phyloP scores from a whole-genome alignment of 2,329 filamentous ascomycete species.

The Fusarium luffae region DNA sequence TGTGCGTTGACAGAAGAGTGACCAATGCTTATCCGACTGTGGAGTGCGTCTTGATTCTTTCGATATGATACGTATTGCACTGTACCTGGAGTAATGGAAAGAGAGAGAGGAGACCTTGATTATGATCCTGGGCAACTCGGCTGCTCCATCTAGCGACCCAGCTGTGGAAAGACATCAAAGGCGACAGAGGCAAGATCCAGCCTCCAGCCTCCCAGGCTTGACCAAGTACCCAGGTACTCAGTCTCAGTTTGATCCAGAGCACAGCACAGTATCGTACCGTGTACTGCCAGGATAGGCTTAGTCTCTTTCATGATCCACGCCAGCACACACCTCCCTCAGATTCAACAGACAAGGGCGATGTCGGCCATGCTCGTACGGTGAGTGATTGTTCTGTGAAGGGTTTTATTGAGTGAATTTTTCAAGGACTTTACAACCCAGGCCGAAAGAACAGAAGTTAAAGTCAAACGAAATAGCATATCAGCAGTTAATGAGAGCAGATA shows the following conservation, averaged over 20 bases:
- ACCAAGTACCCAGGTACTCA: slow-evolving; percentile 7
- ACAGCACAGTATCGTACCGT: slow-evolving; percentile 35
- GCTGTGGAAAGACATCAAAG: slow-evolving; percentile 25
- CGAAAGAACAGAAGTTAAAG: neutral
- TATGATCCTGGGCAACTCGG: slow-evolving; percentile 1
- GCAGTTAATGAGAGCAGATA: neutral
- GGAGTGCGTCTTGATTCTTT: slow-evolving; percentile 19
- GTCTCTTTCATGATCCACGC: slow-evolving; percentile 25
- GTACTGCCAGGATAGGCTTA: slow-evolving; percentile 11
- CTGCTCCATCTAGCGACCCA: slow-evolving; percentile 4
- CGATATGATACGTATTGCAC: slow-evolving; percentile 4
- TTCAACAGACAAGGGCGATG: slow-evolving; percentile 30
- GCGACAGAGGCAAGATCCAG: slow-evolving; percentile 18
- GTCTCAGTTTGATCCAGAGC: slow-evolving; percentile 28
- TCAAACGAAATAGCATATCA: neutral
- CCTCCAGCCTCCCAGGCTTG: neutral
- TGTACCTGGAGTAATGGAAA: neutral
- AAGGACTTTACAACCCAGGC: neutral
- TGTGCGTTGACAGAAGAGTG: slow-evolving; percentile 45
- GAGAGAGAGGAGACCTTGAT: slow-evolving; percentile 21
- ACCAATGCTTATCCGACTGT: slow-evolving; percentile 45
- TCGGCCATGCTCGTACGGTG: slow-evolving; percentile 25
- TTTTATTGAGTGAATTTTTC: neutral
- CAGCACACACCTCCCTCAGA: slow-evolving; percentile 22
- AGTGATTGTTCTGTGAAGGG: neutral